Evolutionary conservation across 345 rosid genomes (phyloP).

Genomic region (Euphorbia lathyris): DNA sequence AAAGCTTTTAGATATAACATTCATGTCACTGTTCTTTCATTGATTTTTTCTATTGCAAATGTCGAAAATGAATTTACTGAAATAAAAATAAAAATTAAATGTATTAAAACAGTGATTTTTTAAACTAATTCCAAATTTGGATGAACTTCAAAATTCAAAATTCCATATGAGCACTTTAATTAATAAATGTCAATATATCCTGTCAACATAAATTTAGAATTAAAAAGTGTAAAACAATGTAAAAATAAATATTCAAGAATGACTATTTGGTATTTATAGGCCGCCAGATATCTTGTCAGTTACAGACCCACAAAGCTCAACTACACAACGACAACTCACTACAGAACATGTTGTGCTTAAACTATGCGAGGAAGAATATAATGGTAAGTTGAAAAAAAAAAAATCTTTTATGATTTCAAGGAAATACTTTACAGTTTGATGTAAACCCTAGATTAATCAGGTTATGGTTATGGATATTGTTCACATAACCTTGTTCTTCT

Average conservation of each 20-base stretch:
- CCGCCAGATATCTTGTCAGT: background rate
- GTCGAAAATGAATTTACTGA: no score
- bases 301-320: slow-evolving; percentile 15
- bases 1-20: no score
- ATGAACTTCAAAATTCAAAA: no score
- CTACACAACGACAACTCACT: background rate
- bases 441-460: slow-evolving; percentile 7
- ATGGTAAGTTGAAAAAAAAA: background rate
- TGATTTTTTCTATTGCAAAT: no score
- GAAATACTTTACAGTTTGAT: slow-evolving; percentile 34
- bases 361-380: background rate
- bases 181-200: no score
- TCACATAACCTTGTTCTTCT: background rate
- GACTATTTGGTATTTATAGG: background rate
- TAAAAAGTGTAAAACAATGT: background rate
- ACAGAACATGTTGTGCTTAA: slow-evolving; percentile 1
- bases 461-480: slow-evolving; percentile 11
- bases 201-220: no score
- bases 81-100: no score
- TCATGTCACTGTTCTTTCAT: no score
- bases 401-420: background rate
- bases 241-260: slow-evolving; percentile 1
- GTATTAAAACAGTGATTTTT: no score
- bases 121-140: no score
- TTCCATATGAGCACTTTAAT: no score